Evolutionary conservation across 305 asterid species (phyloP).

Genomic region (Solanum hybrid): DNA sequence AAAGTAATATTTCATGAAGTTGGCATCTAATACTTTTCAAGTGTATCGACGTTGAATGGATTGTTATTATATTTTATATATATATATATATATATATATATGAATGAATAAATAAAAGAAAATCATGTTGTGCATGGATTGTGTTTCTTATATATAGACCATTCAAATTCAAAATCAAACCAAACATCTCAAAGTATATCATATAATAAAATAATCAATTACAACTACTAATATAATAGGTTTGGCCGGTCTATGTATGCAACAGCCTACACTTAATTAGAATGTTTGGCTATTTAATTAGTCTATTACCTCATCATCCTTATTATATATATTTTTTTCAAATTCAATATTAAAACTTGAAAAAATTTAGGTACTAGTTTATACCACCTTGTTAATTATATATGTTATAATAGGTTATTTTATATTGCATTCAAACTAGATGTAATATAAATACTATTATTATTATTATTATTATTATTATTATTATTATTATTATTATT

Average conservation of each 20-base stretch:
- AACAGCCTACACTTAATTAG: not conserved
- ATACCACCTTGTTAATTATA: not conserved
- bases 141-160: not conserved
- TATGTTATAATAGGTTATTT: not conserved
- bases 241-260: not conserved
- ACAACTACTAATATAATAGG: not conserved
- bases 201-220: not conserved
- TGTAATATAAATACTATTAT: too few species aligned
- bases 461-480: too few species aligned
- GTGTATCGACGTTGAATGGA: not conserved
- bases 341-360: not conserved
- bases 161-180: not conserved
- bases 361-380: not conserved
- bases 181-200: not conserved
- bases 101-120: not conserved
- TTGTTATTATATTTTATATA: not conserved
- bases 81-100: not conserved
- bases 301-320: not conserved
- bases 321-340: not conserved
- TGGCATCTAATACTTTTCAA: not conserved
- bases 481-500: too few species aligned
- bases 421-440: not conserved
- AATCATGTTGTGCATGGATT: not conserved
- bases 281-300: not conserved
- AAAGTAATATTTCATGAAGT: not conserved